Evolutionary conservation across 768 basidiomycete genomes (phyloP).

Genomic region (Amanita exitialis): DNA sequence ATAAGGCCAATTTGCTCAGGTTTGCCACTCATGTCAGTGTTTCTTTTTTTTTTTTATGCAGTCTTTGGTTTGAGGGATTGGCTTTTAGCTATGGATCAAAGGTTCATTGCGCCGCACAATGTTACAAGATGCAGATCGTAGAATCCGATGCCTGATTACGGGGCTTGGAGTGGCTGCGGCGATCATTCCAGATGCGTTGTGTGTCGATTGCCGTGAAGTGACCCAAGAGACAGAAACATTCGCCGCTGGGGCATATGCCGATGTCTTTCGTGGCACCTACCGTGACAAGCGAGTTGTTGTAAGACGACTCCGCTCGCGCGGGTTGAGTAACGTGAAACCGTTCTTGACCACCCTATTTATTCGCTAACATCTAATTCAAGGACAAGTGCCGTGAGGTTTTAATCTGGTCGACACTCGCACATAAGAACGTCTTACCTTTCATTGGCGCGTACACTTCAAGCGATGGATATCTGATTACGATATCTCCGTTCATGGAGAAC

Average conservation of each 20-base stretch:
- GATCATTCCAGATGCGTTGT: neutral
- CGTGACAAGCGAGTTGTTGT: neutral
- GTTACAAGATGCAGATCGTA: neutral
- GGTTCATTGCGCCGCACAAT: neutral
- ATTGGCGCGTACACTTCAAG: neutral
- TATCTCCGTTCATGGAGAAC: slow-evolving; percentile 1
- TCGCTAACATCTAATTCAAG: neutral
- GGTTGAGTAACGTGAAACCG: neutral
- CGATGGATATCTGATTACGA: neutral
- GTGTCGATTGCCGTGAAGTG: neutral
- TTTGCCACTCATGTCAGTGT: neutral
- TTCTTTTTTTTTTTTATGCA: neutral
- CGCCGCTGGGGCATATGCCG: neutral
- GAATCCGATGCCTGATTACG: neutral
- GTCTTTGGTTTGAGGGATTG: neutral
- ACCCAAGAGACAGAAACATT: neutral
- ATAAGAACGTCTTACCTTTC: neutral
- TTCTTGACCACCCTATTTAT: neutral
- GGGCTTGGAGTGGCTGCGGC: neutral
- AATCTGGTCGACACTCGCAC: neutral
- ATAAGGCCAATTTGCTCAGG: neutral
- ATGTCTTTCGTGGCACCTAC: neutral
- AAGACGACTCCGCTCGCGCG: neutral
- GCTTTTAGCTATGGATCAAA: neutral
- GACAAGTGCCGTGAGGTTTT: neutral